Evolutionary conservation across 805 yeast genomes (phyloP).

Genomic region (Pichia occidentalis): DNA sequence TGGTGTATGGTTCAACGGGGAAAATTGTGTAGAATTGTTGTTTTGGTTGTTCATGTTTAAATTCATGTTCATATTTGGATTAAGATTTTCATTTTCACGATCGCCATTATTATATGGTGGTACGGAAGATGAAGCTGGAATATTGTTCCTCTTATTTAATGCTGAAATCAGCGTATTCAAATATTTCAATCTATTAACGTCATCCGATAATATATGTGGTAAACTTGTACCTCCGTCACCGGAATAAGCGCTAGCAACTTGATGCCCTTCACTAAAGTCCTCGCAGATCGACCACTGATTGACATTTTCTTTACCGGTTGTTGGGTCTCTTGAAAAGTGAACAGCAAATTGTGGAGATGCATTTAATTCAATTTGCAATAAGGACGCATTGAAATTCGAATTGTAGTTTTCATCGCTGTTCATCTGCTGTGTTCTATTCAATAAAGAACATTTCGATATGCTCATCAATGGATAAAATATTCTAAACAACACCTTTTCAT

Average conservation of each 20-base stretch:
- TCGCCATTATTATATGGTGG: constrained; percentile 6
- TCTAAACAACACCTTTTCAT: constrained; percentile 61
- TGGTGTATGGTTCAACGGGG: constrained; percentile 4
- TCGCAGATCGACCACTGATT: constrained; percentile 79
- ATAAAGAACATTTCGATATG: constrained; percentile 52
- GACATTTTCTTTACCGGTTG: constrained; percentile 37
- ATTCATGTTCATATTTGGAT: no score
- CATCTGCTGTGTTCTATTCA: constrained; percentile 32
- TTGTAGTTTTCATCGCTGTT: constrained; percentile 17
- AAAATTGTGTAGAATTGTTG: constrained; percentile 1
- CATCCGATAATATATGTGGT: constrained; percentile 66
- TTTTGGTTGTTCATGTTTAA: no score
- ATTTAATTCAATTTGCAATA: constrained; percentile 27
- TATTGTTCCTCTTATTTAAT: constrained; percentile 25
- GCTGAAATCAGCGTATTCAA: constrained; percentile 29
- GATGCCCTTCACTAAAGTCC: constrained; percentile 79
- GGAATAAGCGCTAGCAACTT: constrained; percentile 60
- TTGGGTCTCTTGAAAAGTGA: constrained; percentile 52
- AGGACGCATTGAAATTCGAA: constrained; percentile 34
- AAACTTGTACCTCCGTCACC: constrained; percentile 52
- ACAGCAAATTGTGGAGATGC: constrained; percentile 77
- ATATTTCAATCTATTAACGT: constrained; percentile 29
- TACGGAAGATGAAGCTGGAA: neutral
- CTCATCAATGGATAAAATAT: constrained; percentile 62
- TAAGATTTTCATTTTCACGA: no score